These are phyloP conservation scores for Euphorbia schlechtendalii DNA, from an alignment of 441 rosid genomes.

Conservation along the genomic window DNA sequence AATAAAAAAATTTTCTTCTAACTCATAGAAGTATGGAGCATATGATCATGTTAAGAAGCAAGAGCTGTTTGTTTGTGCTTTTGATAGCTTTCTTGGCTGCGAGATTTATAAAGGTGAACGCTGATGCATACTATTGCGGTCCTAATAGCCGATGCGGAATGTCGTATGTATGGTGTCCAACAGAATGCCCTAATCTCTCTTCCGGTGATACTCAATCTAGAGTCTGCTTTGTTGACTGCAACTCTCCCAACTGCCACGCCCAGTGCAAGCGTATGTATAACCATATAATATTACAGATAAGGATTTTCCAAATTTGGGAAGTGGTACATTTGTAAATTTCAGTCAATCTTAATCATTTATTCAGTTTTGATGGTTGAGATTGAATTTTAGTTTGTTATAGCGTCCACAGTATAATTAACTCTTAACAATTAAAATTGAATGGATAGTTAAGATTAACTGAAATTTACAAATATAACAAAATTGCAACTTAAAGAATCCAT, in stretches of 20 bases:
- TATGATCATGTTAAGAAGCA: no score
- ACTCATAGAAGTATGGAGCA: not conserved
- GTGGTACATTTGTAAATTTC: no score
- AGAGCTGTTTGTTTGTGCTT: slow-evolving; percentile 3
- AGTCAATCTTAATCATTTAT: no score
- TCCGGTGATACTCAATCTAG: slow-evolving; percentile 16
- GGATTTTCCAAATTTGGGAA: no score
- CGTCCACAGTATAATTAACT: no score
- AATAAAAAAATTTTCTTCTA: no score
- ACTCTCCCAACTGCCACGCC: slow-evolving; percentile 21
- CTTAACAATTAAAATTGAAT: no score
- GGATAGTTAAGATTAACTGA: no score
- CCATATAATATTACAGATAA: no score
- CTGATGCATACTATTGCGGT: slow-evolving; percentile 10
- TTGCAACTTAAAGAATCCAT: not conserved
- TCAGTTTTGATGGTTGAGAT: no score
- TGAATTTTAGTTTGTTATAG: no score
- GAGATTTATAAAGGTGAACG: slow-evolving; percentile 13
- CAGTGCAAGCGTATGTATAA: slow-evolving; percentile 28
- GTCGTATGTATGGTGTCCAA: slow-evolving; percentile 17
- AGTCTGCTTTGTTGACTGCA: slow-evolving; percentile 28
- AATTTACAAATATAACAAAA: no score
- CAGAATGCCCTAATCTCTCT: not conserved
- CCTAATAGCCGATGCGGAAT: slow-evolving; percentile 19
- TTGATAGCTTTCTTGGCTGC: slow-evolving; percentile 13